A percentile compares a stretch with the other conserved stretches of the same genome.
Evolutionary conservation across 129 eudicot genomes (phyloP).

Genomic region (Arctium lappa): DNA sequence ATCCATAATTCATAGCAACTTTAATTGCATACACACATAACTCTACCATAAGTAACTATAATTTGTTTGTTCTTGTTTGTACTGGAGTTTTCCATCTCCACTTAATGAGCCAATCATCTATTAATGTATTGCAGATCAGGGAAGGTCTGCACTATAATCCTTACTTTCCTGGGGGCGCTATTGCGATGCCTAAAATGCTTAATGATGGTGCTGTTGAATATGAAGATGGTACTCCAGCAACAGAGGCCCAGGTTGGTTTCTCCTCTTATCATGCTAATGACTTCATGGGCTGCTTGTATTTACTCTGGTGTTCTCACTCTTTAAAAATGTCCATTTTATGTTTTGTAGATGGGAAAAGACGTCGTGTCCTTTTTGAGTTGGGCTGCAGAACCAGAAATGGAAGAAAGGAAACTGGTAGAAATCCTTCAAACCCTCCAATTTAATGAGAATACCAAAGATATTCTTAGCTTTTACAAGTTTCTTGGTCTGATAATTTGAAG

Average conservation of each 20-base stretch:
- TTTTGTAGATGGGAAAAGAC: slow-evolving; percentile 91
- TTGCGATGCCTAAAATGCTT: slow-evolving; percentile 99
- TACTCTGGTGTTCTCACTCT: neutral
- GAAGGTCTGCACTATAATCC: slow-evolving; percentile 96
- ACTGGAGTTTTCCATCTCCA: neutral
- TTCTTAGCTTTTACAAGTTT: neutral
- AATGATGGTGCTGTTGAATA: slow-evolving; percentile 95
- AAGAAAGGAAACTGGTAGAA: slow-evolving; percentile 88
- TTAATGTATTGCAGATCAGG: slow-evolving; percentile 51
- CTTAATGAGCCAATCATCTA: neutral
- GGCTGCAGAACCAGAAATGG: slow-evolving; percentile 99
- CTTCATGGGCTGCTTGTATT: neutral
- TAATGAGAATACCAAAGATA: neutral
- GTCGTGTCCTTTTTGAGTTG: slow-evolving; percentile 75
- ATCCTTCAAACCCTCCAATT: slow-evolving; percentile 7
- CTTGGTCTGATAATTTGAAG: neutral
- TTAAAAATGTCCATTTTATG: neutral
- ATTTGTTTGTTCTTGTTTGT: neutral
- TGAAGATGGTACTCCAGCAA: slow-evolving; percentile 98
- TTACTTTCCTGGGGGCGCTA: slow-evolving; percentile 98
- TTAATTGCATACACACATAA: neutral
- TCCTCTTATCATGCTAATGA: neutral
- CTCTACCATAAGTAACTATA: neutral
- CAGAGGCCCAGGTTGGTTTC: slow-evolving; percentile 83
- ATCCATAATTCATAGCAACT: neutral